phyloP scores from a whole-genome alignment of 176 grass and related monocot genomes.

The Aegilops speltoides region DNA sequence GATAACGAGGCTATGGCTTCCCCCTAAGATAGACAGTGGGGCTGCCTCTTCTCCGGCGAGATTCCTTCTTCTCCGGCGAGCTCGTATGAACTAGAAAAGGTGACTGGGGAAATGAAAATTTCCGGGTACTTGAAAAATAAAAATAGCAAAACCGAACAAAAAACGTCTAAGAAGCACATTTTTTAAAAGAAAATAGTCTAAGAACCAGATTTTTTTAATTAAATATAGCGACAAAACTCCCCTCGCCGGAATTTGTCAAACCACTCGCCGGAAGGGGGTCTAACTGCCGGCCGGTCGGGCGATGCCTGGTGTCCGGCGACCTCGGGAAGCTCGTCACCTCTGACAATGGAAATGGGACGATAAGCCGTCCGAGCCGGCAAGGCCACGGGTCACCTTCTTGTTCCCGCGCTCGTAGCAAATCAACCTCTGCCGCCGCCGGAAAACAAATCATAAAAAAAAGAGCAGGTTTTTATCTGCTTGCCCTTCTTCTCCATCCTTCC shows the following conservation, averaged over 20 bases:
- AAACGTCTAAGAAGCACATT: no score
- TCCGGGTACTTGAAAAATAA: no score
- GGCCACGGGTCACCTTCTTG: background rate
- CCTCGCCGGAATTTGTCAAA: background rate
- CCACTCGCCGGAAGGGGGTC: background rate
- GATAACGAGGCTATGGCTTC: no score
- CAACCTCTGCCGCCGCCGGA: background rate
- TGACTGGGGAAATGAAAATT: no score
- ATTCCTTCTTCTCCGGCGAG: no score
- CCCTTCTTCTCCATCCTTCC: background rate
- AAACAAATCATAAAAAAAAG: slow-evolving; percentile 5
- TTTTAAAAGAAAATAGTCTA: background rate
- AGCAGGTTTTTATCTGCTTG: background rate
- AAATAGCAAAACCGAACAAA: no score
- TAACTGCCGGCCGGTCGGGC: background rate
- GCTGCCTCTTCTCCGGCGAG: no score
- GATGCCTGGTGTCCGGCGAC: background rate
- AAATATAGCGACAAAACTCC: background rate
- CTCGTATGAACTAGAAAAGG: no score
- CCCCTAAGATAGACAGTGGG: no score
- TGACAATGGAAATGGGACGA: background rate
- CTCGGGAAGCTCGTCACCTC: background rate
- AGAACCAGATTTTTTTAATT: no score
- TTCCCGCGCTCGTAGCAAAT: background rate
- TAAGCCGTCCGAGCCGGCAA: background rate